These are phyloP conservation scores for Pleurotus citrinopileatus DNA, from an alignment of 768 basidiomycete species.

Conservation along the genomic window DNA sequence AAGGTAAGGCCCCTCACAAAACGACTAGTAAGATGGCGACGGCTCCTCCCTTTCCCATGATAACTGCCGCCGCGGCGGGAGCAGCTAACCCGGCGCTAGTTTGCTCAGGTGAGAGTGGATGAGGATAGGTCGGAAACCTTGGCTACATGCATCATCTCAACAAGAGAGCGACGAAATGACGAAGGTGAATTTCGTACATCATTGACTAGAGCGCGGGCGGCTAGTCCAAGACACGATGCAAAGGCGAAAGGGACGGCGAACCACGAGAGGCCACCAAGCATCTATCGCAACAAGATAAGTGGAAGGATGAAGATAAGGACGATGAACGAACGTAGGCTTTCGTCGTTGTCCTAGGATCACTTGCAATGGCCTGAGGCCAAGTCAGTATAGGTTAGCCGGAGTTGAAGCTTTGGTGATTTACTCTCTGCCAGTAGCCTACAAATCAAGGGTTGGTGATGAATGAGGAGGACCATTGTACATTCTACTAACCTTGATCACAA, in stretches of 20 bases:
- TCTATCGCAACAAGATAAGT: conserved; percentile 22
- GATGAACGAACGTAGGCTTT: conserved; percentile 41
- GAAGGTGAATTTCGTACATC: conserved; percentile 18
- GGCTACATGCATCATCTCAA: conserved; percentile 28
- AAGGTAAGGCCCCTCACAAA: conserved; percentile 23
- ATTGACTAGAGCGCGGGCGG: conserved; percentile 32
- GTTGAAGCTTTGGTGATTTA: conserved; percentile 18
- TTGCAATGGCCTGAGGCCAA: conserved; percentile 42
- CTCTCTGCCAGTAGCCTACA: conserved; percentile 53
- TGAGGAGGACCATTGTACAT: conserved; percentile 3
- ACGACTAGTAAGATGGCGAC: conserved; percentile 41
- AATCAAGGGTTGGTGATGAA: background rate
- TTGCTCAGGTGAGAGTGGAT: conserved; percentile 34
- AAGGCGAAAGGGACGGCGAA: conserved; percentile 53
- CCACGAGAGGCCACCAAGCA: conserved; percentile 59
- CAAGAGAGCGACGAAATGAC: background rate
- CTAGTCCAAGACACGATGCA: conserved; percentile 44
- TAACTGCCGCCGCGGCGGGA: conserved; percentile 42
- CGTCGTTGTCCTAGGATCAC: conserved; percentile 46
- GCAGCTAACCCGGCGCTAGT: conserved; percentile 42
- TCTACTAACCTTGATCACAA: conserved; percentile 43
- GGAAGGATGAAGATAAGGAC: background rate
- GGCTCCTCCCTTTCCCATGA: conserved; percentile 44
- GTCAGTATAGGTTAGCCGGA: background rate
- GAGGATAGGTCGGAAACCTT: conserved; percentile 51